phyloP scores from a whole-genome alignment of 2,329 filamentous ascomycete species.

The Grosmannia penicillata region DNA sequence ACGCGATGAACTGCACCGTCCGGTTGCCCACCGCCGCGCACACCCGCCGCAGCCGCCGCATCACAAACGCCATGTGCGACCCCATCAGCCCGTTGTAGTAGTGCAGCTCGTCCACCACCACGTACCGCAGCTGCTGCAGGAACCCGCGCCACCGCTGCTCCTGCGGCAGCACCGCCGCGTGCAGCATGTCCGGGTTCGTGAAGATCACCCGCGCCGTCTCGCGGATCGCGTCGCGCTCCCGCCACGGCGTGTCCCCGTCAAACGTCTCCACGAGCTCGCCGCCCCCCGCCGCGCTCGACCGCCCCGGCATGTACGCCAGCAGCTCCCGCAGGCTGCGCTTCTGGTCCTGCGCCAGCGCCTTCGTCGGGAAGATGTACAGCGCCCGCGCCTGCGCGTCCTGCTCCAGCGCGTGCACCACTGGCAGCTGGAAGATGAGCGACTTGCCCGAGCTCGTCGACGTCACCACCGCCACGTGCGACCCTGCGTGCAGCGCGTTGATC shows the following conservation, averaged over 20 bases:
- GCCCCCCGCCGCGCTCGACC: conserved; percentile 38
- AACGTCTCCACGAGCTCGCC: conserved; percentile 78
- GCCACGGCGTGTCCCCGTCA: conserved; percentile 85
- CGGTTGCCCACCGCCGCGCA: conserved; percentile 83
- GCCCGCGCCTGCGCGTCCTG: conserved; percentile 62
- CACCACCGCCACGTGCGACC: conserved; percentile 77
- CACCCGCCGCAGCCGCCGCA: conserved; percentile 74
- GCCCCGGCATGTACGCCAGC: conserved; percentile 60
- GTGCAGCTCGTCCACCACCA: conserved; percentile 85
- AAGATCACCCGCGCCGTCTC: conserved; percentile 89
- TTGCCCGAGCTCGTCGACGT: conserved; percentile 96
- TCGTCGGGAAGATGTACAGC: conserved; percentile 97
- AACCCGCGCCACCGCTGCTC: conserved; percentile 83
- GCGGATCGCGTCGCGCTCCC: conserved; percentile 61
- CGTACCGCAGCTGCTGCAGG: conserved; percentile 72
- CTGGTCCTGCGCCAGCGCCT: conserved; percentile 91
- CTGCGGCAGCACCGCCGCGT: conserved; percentile 83
- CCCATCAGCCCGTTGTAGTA: conserved; percentile 95
- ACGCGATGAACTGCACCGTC: conserved; percentile 80
- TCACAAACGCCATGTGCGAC: conserved; percentile 86
- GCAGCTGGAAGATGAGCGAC: conserved; percentile 93
- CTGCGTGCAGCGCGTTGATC: conserved; percentile 72
- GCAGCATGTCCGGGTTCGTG: conserved; percentile 96
- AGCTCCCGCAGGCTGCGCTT: conserved; percentile 76
- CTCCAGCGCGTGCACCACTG: conserved; percentile 77